Conservation (phyloP, 2,329 filamentous ascomycete species). For the Lecanicillium sp. region DNA sequence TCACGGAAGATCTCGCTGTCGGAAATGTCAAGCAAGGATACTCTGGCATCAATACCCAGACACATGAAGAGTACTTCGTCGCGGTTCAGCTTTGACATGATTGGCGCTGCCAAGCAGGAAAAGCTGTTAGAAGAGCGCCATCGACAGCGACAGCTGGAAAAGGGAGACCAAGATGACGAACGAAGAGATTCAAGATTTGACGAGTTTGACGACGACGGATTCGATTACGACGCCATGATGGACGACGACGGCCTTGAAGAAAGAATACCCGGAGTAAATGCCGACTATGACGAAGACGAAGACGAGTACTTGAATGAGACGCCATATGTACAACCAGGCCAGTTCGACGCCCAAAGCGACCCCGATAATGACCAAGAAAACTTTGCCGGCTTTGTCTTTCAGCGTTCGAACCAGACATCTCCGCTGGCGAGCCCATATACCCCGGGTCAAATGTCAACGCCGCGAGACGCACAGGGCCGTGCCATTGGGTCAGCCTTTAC, state of each 20-base stretch:
- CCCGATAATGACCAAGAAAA: constrained; percentile 54
- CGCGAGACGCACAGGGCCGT: constrained; percentile 48
- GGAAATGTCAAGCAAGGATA: constrained; percentile 39
- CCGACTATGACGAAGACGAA: constrained; percentile 39
- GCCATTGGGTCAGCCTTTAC: constrained; percentile 53
- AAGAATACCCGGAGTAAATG: constrained; percentile 55
- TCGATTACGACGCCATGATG: constrained; percentile 59
- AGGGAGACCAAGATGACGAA: constrained; percentile 37
- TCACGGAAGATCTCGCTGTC: constrained; percentile 51
- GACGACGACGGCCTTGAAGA: constrained; percentile 62
- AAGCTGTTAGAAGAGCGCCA: constrained; percentile 69
- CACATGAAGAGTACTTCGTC: constrained; percentile 74
- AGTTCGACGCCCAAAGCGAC: constrained; percentile 29
- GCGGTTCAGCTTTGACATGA: constrained; percentile 77
- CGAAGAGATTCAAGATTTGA: constrained; percentile 50
- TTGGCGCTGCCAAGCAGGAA: constrained; percentile 61
- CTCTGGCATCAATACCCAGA: constrained; percentile 47
- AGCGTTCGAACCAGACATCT: constrained; percentile 40
- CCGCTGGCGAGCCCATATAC: constrained; percentile 44
- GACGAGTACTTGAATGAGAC: constrained; percentile 28
- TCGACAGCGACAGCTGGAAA: constrained; percentile 59
- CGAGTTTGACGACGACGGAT: constrained; percentile 55
- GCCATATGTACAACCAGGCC: constrained; percentile 21
- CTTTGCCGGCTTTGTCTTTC: constrained; percentile 46
- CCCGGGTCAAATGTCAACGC: constrained; percentile 43